These are phyloP conservation scores for Trichoderma gamsii DNA, from an alignment of 495 filamentous ascomycete species.

Conservation along the genomic window DNA sequence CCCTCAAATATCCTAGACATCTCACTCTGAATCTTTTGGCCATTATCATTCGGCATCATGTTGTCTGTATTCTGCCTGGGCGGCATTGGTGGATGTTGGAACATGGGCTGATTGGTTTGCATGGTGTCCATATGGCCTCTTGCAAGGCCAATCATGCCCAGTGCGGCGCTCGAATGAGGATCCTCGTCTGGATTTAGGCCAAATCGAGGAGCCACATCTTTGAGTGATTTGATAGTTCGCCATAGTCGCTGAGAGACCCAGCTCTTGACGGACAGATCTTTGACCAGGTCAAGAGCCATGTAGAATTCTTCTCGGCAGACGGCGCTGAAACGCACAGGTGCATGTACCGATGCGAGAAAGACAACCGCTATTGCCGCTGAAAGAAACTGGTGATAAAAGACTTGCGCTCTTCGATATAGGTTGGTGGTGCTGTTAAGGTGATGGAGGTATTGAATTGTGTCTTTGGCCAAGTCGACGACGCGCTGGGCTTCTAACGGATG, in stretches of 20 bases:
- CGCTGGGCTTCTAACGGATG: conserved; percentile 61
- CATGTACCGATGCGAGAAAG: conserved; percentile 77
- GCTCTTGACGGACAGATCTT: conserved; percentile 69
- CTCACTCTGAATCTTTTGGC: conserved; percentile 38
- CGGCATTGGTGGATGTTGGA: conserved; percentile 4
- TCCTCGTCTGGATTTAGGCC: conserved; percentile 53
- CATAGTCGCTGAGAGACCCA: conserved; percentile 75
- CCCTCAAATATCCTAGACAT: conserved; percentile 43
- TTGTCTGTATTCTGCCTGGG: neutral
- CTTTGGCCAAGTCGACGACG: conserved; percentile 71
- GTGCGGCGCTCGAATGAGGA: conserved; percentile 26
- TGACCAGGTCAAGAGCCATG: conserved; percentile 75
- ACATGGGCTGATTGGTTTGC: conserved; percentile 15
- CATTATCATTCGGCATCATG: conserved; percentile 28
- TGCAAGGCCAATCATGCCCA: conserved; percentile 30
- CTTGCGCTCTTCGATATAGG: conserved; percentile 72
- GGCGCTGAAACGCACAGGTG: conserved; percentile 67
- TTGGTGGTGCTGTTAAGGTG: conserved; percentile 73
- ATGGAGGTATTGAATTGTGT: conserved; percentile 69
- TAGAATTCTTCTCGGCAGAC: conserved; percentile 79
- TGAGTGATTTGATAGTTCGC: conserved; percentile 73
- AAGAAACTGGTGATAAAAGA: conserved; percentile 84
- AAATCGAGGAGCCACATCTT: conserved; percentile 71
- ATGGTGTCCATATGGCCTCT: conserved; percentile 19
- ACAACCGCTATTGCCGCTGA: conserved; percentile 73